These are phyloP conservation scores for Penicillium cataractarum DNA, from an alignment of 495 filamentous ascomycete species.

Conservation along the genomic window DNA sequence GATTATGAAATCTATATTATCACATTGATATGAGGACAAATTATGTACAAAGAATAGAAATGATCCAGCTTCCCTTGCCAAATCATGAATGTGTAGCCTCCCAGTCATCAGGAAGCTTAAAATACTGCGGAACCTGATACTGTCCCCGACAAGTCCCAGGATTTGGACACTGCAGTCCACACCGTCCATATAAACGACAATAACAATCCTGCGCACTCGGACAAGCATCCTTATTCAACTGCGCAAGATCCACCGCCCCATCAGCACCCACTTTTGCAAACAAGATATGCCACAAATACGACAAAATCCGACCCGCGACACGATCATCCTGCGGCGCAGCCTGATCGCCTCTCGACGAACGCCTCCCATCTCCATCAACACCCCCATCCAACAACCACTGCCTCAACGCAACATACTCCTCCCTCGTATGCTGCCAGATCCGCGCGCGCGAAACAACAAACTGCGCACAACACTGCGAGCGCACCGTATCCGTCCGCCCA, in stretches of 20 bases:
- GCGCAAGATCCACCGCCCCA: constrained; percentile 46
- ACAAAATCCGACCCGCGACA: constrained; percentile 44
- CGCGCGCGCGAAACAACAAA: constrained; percentile 43
- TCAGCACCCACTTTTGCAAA: constrained; percentile 34
- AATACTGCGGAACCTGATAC: constrained; percentile 41
- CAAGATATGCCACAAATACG: constrained; percentile 50
- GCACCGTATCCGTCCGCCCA: constrained; percentile 37
- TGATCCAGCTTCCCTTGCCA: background rate
- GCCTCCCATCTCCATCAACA: constrained; percentile 9
- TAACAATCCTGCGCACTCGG: constrained; percentile 47
- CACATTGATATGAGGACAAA: constrained; percentile 6
- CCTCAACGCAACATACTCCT: constrained; percentile 46
- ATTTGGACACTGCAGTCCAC: constrained; percentile 34
- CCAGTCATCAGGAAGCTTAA: constrained; percentile 43
- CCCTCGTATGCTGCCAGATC: constrained; percentile 39
- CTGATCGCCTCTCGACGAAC: constrained; percentile 7
- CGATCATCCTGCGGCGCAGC: constrained; percentile 43
- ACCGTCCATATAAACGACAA: constrained; percentile 49
- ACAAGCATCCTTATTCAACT: constrained; percentile 42
- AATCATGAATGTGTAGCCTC: constrained; percentile 32
- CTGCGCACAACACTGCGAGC: constrained; percentile 52
- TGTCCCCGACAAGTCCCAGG: constrained; percentile 40
- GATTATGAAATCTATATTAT: background rate
- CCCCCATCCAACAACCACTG: constrained; percentile 49
- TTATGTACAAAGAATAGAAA: constrained; percentile 2